Percentiles rank a stretch among this genome's conserved stretches.
These are phyloP conservation scores for Calonectria hongkongensis DNA, from an alignment of 2,329 filamentous ascomycete genomes.

Conservation along the genomic window DNA sequence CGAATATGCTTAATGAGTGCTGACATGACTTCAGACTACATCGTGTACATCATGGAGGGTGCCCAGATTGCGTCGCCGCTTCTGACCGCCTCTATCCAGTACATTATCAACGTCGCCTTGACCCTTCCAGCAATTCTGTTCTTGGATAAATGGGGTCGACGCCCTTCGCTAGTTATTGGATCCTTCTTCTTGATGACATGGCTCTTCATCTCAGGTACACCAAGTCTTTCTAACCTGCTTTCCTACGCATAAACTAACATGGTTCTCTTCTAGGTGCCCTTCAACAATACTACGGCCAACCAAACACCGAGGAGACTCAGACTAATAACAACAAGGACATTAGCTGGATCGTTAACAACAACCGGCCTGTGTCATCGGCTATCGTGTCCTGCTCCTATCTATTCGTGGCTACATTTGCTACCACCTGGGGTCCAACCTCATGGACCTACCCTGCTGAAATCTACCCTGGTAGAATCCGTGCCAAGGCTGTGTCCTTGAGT, in stretches of 20 bases:
- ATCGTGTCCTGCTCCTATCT: slow-evolving; percentile 79
- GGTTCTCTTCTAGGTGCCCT: slow-evolving; percentile 64
- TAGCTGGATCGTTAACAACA: slow-evolving; percentile 74
- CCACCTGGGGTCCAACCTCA: slow-evolving; percentile 65
- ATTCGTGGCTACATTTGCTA: slow-evolving; percentile 69
- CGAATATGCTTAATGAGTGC: background rate
- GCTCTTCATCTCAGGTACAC: slow-evolving; percentile 75
- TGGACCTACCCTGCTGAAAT: slow-evolving; percentile 71
- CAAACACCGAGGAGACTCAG: slow-evolving; percentile 63
- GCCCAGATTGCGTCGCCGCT: slow-evolving; percentile 74
- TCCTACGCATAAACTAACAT: background rate
- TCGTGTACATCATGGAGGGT: slow-evolving; percentile 76
- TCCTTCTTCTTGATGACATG: slow-evolving; percentile 76
- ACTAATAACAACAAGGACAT: slow-evolving; percentile 67
- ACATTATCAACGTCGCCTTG: slow-evolving; percentile 77
- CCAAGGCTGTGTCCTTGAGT: slow-evolving; percentile 66
- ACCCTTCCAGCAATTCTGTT: slow-evolving; percentile 77
- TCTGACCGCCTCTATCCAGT: slow-evolving; percentile 77
- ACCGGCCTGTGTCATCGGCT: slow-evolving; percentile 73
- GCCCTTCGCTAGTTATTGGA: slow-evolving; percentile 73
- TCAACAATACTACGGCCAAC: slow-evolving; percentile 75
- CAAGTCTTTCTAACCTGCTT: background rate
- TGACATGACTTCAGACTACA: slow-evolving; percentile 64
- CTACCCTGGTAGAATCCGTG: slow-evolving; percentile 64
- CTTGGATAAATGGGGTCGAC: slow-evolving; percentile 76